Evolutionary conservation across 768 basidiomycete species (phyloP).

Genomic region (Kwoniella bestiolae): DNA sequence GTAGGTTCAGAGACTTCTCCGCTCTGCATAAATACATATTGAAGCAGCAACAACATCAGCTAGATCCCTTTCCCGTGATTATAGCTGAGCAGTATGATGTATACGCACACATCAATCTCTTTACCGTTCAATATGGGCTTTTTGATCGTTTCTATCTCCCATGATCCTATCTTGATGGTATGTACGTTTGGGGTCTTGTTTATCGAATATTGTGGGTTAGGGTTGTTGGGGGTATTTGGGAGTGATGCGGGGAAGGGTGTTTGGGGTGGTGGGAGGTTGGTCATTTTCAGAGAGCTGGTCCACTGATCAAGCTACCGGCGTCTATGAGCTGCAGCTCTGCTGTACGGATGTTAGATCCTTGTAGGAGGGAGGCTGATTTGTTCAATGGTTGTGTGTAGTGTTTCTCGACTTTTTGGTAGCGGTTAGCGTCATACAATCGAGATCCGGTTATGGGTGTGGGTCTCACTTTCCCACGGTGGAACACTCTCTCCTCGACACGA

Average conservation of each 20-base stretch:
- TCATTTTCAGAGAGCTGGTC: background rate
- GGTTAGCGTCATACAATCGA: background rate
- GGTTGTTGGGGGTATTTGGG: background rate
- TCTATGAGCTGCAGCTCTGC: too few species aligned
- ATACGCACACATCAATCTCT: constrained; percentile 66
- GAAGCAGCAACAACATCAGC: background rate
- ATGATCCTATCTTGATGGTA: constrained; percentile 56
- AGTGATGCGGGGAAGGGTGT: background rate
- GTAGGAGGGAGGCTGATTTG: too few species aligned
- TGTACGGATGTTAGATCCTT: too few species aligned
- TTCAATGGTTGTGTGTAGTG: too few species aligned
- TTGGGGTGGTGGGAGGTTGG: background rate
- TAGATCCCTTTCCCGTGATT: background rate
- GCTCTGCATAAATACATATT: constrained; percentile 18
- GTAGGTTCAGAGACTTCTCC: constrained; percentile 64
- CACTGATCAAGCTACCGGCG: background rate
- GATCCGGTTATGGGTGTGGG: too few species aligned
- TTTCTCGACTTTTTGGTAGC: background rate
- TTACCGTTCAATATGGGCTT: constrained; percentile 62
- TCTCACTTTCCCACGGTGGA: background rate
- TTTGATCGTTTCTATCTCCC: constrained; percentile 55
- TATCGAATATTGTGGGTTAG: background rate
- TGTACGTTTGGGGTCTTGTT: constrained; percentile 15
- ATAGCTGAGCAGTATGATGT: background rate
- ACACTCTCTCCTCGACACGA: background rate